Conservation (phyloP, 345 rosid genomes). For the Microthlaspi erraticum region DNA sequence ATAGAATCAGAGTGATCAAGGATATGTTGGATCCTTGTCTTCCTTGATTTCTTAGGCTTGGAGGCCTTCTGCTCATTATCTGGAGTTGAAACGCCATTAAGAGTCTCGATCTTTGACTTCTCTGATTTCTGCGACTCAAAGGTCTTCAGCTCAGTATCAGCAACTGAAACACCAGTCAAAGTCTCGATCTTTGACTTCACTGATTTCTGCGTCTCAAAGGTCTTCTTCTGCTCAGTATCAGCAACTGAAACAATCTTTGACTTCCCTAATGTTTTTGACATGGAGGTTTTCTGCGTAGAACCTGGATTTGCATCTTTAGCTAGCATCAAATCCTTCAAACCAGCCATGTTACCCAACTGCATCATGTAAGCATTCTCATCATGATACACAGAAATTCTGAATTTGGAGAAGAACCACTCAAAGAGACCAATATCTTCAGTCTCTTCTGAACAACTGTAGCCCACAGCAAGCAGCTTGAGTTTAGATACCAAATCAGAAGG, state of each 20-base stretch:
- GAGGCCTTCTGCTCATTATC: conserved; percentile 35
- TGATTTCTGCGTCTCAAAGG: conserved; percentile 44
- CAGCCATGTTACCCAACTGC: conserved; percentile 60
- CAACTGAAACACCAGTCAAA: conserved; percentile 53
- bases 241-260: conserved; percentile 53
- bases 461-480: conserved; percentile 61
- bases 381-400: conserved; percentile 69
- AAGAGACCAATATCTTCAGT: conserved; percentile 48
- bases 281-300: conserved; percentile 45
- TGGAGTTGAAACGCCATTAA: conserved; percentile 33
- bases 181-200: conserved; percentile 44
- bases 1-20: conserved; percentile 16
- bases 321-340: conserved; percentile 47
- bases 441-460: conserved; percentile 51
- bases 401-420: conserved; percentile 87
- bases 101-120: conserved; percentile 15
- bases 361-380: conserved; percentile 66
- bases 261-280: conserved; percentile 45
- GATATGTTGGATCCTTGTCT: conserved; percentile 11
- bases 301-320: conserved; percentile 15
- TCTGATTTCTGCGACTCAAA: conserved; percentile 16
- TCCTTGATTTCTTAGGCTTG: conserved; percentile 20
- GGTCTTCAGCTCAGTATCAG: conserved; percentile 34
- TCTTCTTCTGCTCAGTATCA: conserved; percentile 34
- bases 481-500: conserved; percentile 61